Conservation (phyloP, 2,329 filamentous ascomycete species). For the Exophiala aquamarina region DNA sequence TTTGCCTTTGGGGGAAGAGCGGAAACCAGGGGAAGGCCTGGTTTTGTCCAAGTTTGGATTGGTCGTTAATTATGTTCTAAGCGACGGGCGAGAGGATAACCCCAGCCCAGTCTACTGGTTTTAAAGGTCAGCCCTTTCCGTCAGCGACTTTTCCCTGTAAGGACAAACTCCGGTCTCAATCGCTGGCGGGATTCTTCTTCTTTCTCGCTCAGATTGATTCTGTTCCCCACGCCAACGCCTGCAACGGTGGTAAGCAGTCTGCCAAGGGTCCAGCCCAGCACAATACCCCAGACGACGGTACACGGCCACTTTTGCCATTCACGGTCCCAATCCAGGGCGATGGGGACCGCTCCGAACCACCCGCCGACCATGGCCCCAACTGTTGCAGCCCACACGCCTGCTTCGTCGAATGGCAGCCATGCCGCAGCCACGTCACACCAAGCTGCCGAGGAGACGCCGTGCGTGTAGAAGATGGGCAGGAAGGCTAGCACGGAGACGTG, state of each 20-base stretch:
- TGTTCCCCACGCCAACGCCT: conserved; percentile 22
- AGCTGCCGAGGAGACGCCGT: conserved; percentile 70
- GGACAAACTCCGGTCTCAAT: neutral
- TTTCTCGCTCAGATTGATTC: conserved; percentile 28
- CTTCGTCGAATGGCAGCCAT: conserved; percentile 72
- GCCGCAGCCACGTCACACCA: conserved; percentile 72
- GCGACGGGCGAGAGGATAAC: no score
- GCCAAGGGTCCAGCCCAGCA: conserved; percentile 73
- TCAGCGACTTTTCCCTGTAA: neutral
- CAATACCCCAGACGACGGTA: conserved; percentile 81
- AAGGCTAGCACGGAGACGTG: conserved; percentile 78
- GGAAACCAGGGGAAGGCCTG: no score
- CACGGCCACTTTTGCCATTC: conserved; percentile 99
- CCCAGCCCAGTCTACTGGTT: no score
- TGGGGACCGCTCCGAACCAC: conserved; percentile 92
- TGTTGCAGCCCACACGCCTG: conserved; percentile 70
- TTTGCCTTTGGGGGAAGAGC: no score
- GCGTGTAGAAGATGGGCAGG: conserved; percentile 80
- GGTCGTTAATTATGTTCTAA: no score
- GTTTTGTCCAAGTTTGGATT: no score
- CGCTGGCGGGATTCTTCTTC: conserved; percentile 12
- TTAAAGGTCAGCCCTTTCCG: no score
- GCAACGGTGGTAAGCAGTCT: conserved; percentile 19
- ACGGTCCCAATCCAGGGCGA: conserved; percentile 97
- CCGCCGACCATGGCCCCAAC: conserved; percentile 78